phyloP scores from a whole-genome alignment of 495 filamentous ascomycete genomes.

The Mycothermus thermophilus region DNA sequence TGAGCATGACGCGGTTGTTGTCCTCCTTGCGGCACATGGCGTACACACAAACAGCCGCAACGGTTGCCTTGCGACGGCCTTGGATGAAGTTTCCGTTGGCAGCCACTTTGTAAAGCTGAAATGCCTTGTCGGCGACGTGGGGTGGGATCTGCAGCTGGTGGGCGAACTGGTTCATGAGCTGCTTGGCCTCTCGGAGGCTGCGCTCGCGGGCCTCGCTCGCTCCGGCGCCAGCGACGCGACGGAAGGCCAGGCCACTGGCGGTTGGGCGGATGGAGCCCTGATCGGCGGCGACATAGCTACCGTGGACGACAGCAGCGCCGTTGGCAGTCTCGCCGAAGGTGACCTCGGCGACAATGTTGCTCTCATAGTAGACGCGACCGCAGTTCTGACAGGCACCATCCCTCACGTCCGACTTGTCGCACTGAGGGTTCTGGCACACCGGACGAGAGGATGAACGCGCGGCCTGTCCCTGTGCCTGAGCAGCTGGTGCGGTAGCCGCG shows the following conservation, averaged over 20 bases:
- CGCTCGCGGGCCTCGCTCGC: conserved; percentile 46
- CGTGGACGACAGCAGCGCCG: conserved; percentile 84
- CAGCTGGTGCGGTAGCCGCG: background rate
- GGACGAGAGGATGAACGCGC: conserved; percentile 1
- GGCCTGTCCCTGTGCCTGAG: no score
- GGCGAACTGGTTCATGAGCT: conserved; percentile 30
- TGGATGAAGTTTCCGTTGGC: conserved; percentile 69
- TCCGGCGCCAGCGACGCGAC: conserved; percentile 23
- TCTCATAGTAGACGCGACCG: conserved; percentile 65
- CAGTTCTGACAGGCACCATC: conserved; percentile 64
- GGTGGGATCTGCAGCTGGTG: conserved; percentile 42
- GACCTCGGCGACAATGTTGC: conserved; percentile 82
- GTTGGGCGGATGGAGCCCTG: conserved; percentile 39
- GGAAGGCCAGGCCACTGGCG: conserved; percentile 30
- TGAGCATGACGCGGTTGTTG: conserved; percentile 62
- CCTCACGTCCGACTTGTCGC: conserved; percentile 25
- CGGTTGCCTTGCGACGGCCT: conserved; percentile 71
- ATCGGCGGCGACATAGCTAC: conserved; percentile 70
- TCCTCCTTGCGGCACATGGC: conserved; percentile 59
- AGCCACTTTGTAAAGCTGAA: conserved; percentile 65
- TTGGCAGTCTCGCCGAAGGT: conserved; percentile 70
- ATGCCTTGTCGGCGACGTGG: conserved; percentile 45
- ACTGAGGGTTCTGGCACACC: conserved; percentile 21
- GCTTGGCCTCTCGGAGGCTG: conserved; percentile 48
- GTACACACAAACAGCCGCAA: conserved; percentile 78